These are phyloP conservation scores for Hemisphaericaspora lyxosophila DNA, from an alignment of 1,139 yeast species.

Conservation along the genomic window DNA sequence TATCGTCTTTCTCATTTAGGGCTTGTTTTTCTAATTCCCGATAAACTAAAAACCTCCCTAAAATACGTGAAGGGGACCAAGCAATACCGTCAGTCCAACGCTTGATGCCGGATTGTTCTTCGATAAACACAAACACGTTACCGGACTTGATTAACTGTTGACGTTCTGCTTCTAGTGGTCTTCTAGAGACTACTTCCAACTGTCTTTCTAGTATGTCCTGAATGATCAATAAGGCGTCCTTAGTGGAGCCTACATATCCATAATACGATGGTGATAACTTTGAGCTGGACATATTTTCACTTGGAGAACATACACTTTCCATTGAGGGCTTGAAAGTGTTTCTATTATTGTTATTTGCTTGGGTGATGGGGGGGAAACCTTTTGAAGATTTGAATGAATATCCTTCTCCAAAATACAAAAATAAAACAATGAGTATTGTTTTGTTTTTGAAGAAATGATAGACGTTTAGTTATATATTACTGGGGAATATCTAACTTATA, in stretches of 20 bases:
- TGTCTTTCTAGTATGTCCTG: slow-evolving; percentile 71
- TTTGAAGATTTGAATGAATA: no score
- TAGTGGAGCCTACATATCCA: slow-evolving; percentile 79
- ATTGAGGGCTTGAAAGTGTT: not conserved
- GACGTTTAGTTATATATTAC: not conserved
- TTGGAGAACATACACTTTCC: not conserved
- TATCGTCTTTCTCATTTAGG: slow-evolving; percentile 29
- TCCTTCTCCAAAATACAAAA: no score
- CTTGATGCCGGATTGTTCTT: slow-evolving; percentile 78
- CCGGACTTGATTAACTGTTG: slow-evolving; percentile 68
- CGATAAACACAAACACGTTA: slow-evolving; percentile 79
- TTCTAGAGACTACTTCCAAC: slow-evolving; percentile 64
- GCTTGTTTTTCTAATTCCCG: slow-evolving; percentile 68
- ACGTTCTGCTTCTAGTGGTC: slow-evolving; percentile 84
- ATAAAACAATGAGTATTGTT: no score
- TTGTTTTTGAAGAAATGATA: no score
- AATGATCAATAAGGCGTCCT: slow-evolving; percentile 79
- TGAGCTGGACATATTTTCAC: slow-evolving; percentile 22
- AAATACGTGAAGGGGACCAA: slow-evolving; percentile 88
- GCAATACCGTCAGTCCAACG: slow-evolving; percentile 94
- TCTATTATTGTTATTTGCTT: no score
- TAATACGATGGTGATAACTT: slow-evolving; percentile 58
- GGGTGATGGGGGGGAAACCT: no score
- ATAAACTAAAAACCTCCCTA: slow-evolving; percentile 80
- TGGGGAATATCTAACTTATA: not conserved